Conservation (phyloP, 2,329 filamentous ascomycete species). For the Pseudogymnoascus sp. region DNA sequence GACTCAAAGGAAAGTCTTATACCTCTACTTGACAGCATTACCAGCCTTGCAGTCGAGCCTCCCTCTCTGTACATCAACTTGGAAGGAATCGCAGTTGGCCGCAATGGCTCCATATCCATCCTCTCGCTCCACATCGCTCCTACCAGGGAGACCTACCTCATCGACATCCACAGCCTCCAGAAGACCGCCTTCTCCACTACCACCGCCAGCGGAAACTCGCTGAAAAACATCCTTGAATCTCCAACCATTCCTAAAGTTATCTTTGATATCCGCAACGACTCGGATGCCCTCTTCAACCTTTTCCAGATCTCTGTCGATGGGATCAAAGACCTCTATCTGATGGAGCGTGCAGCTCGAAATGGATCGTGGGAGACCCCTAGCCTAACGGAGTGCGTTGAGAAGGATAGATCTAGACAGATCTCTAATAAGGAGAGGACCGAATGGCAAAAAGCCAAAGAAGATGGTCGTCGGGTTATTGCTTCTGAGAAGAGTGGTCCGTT, state of each 20-base stretch:
- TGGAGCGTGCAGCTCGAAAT: constrained; percentile 39
- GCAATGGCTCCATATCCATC: constrained; percentile 36
- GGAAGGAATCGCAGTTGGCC: constrained; percentile 35
- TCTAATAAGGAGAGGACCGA: constrained; percentile 13
- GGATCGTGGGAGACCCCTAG: constrained; percentile 25
- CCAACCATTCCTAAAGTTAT: constrained; percentile 40
- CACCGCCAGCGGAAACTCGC: constrained; percentile 23
- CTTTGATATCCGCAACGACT: constrained; percentile 51
- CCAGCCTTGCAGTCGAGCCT: constrained; percentile 13
- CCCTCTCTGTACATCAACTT: constrained; percentile 37
- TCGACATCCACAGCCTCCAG: constrained; percentile 35
- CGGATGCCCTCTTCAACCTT: constrained; percentile 43
- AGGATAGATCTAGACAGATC: constrained; percentile 21
- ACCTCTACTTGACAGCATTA: constrained; percentile 13
- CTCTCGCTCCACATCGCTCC: constrained; percentile 30
- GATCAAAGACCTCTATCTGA: constrained; percentile 46
- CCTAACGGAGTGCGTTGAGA: constrained; percentile 33
- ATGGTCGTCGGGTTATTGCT: constrained; percentile 32
- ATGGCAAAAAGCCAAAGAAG: constrained; percentile 33
- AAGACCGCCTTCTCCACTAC: constrained; percentile 29
- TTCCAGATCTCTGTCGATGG: constrained; percentile 37
- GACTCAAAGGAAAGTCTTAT: constrained; percentile 13
- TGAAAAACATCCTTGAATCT: constrained; percentile 39
- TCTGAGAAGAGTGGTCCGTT: constrained; percentile 37
- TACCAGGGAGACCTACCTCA: constrained; percentile 28